Evolutionary conservation across 2,329 filamentous ascomycete genomes (phyloP).

Genomic region (Coniochaeta sp.): DNA sequence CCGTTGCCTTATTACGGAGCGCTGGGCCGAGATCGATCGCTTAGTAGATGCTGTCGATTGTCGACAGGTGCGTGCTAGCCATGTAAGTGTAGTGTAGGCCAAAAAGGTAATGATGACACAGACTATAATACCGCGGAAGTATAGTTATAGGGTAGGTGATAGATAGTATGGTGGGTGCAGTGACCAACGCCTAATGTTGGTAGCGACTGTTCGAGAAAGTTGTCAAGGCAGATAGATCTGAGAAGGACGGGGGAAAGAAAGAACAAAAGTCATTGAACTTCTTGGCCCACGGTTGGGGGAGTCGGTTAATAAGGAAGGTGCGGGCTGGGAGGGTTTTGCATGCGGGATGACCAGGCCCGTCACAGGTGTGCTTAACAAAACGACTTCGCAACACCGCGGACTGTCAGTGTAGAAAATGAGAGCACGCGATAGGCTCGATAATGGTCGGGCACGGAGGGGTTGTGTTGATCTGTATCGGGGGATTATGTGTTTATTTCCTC

Average conservation of each 20-base stretch:
- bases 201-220: neutral
- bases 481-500: too few species aligned
- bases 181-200: neutral
- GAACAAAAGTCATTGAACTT: too few species aligned
- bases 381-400: too few species aligned
- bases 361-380: neutral
- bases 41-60: neutral
- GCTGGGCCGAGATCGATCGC: constrained; percentile 1
- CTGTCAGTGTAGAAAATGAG: neutral
- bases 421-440: neutral
- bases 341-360: neutral
- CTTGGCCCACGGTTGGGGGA: neutral
- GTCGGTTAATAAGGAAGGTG: neutral
- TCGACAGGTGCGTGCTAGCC: neutral
- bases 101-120: neutral
- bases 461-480: neutral
- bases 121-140: neutral
- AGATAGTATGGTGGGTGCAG: too few species aligned
- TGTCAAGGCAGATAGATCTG: too few species aligned
- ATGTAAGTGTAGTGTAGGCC: neutral
- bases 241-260: neutral
- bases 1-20: constrained; percentile 1
- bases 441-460: neutral
- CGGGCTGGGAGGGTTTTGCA: neutral
- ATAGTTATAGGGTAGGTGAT: neutral